Evolutionary conservation across 2,329 filamentous ascomycete species (phyloP).

Genomic region (Periconia sp.): DNA sequence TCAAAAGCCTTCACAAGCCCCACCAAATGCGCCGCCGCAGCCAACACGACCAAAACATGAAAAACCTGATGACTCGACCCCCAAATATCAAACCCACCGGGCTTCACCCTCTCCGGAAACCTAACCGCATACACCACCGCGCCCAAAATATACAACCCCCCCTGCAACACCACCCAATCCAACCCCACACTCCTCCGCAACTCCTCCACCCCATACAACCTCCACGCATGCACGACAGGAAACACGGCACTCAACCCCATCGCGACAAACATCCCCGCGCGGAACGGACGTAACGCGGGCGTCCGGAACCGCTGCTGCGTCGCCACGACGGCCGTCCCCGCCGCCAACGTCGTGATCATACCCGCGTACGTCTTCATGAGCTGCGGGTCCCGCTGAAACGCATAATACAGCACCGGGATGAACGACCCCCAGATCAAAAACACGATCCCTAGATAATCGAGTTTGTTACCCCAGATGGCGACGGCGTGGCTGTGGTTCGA

Average conservation of each 20-base stretch:
- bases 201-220: constrained; percentile 65
- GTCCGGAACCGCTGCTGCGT: constrained; percentile 83
- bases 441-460: constrained; percentile 95
- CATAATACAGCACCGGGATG: constrained; percentile 73
- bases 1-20: constrained; percentile 85
- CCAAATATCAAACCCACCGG: constrained; percentile 84
- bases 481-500: constrained; percentile 81
- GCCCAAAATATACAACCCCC: constrained; percentile 80
- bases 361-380: constrained; percentile 73
- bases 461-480: constrained; percentile 81
- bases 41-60: constrained; percentile 83
- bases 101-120: constrained; percentile 78
- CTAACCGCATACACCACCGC: constrained; percentile 84
- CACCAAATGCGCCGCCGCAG: constrained; percentile 77
- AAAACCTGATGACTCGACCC: constrained; percentile 97
- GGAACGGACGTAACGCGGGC: constrained; percentile 79
- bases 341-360: constrained; percentile 75
- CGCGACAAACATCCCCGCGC: constrained; percentile 84
- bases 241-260: constrained; percentile 83
- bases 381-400: constrained; percentile 61
- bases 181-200: constrained; percentile 77
- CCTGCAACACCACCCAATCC: constrained; percentile 77
- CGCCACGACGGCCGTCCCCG: constrained; percentile 75
- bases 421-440: constrained; percentile 89
- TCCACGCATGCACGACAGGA: constrained; percentile 76